Conservation (phyloP, 306 rosid genomes). For the Malus sieversii region DNA sequence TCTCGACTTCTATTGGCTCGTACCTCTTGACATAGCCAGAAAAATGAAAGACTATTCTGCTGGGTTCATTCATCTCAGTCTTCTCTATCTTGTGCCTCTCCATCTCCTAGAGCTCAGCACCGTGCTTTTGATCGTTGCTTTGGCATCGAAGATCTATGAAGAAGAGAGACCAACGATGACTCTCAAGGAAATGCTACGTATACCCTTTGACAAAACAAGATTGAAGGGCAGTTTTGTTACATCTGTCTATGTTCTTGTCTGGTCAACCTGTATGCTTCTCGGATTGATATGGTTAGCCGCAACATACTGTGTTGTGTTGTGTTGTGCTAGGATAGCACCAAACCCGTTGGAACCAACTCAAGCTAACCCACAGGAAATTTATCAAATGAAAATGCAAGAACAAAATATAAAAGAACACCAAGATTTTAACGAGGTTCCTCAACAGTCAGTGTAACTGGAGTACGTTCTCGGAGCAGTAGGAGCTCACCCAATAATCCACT, state of each 20-base stretch:
- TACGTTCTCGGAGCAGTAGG: too few species aligned
- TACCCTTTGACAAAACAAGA: not conserved
- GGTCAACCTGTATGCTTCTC: constrained; percentile 5
- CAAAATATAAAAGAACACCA: too few species aligned
- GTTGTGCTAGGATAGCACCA: too few species aligned
- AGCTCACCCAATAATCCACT: too few species aligned
- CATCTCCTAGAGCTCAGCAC: constrained; percentile 15
- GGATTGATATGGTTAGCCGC: constrained; percentile 8
- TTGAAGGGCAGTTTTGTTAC: constrained; percentile 5
- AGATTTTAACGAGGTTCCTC: too few species aligned
- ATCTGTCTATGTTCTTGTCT: constrained; percentile 2
- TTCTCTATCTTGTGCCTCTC: constrained; percentile 16
- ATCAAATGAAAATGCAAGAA: too few species aligned
- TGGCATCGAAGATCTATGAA: constrained; percentile 9
- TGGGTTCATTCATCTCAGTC: constrained; percentile 4
- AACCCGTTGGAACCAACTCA: too few species aligned
- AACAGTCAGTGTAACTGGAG: too few species aligned
- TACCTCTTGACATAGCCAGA: not conserved
- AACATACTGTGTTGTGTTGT: constrained; percentile 2
- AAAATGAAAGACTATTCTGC: not conserved
- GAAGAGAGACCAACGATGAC: constrained; percentile 9
- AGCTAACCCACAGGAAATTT: too few species aligned
- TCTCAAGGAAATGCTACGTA: not conserved
- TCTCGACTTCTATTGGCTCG: not conserved
- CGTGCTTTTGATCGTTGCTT: not conserved